These are phyloP conservation scores for Annona squamosa DNA, from an alignment of 164 flowering plant genomes.

Conservation along the genomic window DNA sequence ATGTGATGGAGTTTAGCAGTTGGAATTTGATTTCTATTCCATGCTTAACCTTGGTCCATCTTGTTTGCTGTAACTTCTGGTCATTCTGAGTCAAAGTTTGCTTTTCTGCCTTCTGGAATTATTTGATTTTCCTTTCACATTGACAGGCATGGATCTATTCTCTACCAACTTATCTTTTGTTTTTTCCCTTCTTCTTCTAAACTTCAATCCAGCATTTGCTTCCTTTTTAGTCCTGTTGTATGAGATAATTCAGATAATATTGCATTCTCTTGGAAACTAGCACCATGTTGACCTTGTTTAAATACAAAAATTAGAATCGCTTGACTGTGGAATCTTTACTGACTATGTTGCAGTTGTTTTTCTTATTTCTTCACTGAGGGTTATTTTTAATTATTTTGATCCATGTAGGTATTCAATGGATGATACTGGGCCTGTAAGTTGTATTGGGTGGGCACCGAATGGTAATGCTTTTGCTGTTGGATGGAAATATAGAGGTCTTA, in stretches of 20 bases:
- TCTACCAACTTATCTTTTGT: too few relatives aligned
- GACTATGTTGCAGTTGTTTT: background rate
- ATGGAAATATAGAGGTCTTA: slow-evolving; percentile 88
- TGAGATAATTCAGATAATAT: background rate
- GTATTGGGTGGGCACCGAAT: slow-evolving; percentile 94
- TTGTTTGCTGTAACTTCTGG: background rate
- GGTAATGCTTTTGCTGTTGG: slow-evolving; percentile 98
- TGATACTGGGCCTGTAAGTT: slow-evolving; percentile 91
- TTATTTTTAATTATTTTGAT: slow-evolving; percentile 1
- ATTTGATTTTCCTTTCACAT: too few relatives aligned
- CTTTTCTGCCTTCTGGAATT: background rate
- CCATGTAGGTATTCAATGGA: slow-evolving; percentile 76
- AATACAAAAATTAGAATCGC: background rate
- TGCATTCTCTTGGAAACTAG: background rate
- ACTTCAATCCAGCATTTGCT: background rate
- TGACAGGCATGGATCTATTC: too few relatives aligned
- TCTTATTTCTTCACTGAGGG: background rate
- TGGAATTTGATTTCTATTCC: background rate
- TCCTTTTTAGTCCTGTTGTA: background rate
- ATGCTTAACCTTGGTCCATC: background rate
- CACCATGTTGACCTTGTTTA: background rate
- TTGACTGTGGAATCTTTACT: background rate
- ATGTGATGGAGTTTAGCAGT: background rate
- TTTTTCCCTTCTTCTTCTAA: too few relatives aligned
- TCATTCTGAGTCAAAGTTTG: background rate